These are phyloP conservation scores for Bisporella sp. DNA, from an alignment of 2,329 filamentous ascomycete genomes.

Conservation along the genomic window DNA sequence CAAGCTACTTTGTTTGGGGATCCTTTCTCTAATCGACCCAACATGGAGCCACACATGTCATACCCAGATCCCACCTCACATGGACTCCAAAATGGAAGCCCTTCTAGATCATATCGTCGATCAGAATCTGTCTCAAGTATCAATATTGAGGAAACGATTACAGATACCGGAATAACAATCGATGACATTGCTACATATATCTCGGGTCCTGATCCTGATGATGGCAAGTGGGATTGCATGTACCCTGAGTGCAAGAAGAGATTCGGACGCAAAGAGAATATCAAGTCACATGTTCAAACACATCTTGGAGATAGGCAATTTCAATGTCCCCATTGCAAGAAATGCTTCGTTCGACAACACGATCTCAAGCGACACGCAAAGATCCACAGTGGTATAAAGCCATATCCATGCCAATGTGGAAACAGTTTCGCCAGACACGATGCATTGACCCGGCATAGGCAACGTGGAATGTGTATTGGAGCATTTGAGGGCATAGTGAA, in stretches of 20 bases:
- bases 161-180: conserved; percentile 75
- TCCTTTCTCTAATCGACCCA: conserved; percentile 38
- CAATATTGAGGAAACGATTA: conserved; percentile 59
- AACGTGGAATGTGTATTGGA: conserved; percentile 93
- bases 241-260: conserved; percentile 75
- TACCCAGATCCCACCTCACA: conserved; percentile 14
- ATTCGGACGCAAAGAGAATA: conserved; percentile 97
- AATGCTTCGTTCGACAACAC: conserved; percentile 95
- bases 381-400: conserved; percentile 94
- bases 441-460: conserved; percentile 86
- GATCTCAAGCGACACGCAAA: conserved; percentile 96
- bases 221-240: conserved; percentile 74
- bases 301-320: conserved; percentile 95
- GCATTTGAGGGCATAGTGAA: conserved; percentile 77
- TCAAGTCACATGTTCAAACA: conserved; percentile 96
- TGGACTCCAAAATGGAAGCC: conserved; percentile 8
- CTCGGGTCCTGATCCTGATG: conserved; percentile 60
- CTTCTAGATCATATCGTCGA: conserved; percentile 39
- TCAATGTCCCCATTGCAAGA: conserved; percentile 85
- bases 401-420: conserved; percentile 89
- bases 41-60: conserved; percentile 26
- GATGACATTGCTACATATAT: conserved; percentile 79
- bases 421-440: conserved; percentile 94
- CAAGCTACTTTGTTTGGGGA: conserved; percentile 37
- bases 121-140: conserved; percentile 53